phyloP scores from a whole-genome alignment of 345 rosid species.

The Lumnitzera racemosa region DNA sequence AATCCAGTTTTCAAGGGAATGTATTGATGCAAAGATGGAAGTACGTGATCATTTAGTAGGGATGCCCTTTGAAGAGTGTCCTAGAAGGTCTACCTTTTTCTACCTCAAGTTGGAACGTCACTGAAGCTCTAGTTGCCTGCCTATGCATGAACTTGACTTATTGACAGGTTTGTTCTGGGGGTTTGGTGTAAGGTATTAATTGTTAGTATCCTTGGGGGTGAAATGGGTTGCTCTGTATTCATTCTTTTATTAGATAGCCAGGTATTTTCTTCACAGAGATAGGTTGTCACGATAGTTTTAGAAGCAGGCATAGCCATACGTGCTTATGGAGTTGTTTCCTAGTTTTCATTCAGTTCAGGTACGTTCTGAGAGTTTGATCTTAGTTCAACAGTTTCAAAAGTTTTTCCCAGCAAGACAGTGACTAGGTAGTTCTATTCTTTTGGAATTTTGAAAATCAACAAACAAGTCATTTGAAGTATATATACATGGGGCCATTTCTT shows the following conservation, averaged over 20 bases:
- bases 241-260: conserved; percentile 21
- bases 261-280: too few species aligned
- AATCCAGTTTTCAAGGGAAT: conserved; percentile 99
- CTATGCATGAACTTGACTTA: background rate
- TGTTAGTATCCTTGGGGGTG: conserved; percentile 5
- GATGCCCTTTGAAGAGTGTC: background rate
- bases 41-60: conserved; percentile 4
- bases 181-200: conserved; percentile 8
- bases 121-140: background rate
- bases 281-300: too few species aligned
- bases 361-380: too few species aligned
- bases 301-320: too few species aligned
- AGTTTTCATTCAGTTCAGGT: too few species aligned
- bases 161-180: background rate
- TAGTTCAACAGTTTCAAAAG: too few species aligned
- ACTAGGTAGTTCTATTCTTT: too few species aligned
- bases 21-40: conserved; percentile 36
- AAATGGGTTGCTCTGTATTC: conserved; percentile 14
- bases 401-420: too few species aligned
- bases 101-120: conserved; percentile 1
- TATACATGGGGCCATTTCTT: too few species aligned
- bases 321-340: too few species aligned
- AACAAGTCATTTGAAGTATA: too few species aligned
- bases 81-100: conserved; percentile 5
- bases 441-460: too few species aligned